Evolutionary conservation across 2,329 filamentous ascomycete species (phyloP), one percentile per base, ranked within the genome.

Genomic region (Pseudogymnoascus sp.): DNA sequence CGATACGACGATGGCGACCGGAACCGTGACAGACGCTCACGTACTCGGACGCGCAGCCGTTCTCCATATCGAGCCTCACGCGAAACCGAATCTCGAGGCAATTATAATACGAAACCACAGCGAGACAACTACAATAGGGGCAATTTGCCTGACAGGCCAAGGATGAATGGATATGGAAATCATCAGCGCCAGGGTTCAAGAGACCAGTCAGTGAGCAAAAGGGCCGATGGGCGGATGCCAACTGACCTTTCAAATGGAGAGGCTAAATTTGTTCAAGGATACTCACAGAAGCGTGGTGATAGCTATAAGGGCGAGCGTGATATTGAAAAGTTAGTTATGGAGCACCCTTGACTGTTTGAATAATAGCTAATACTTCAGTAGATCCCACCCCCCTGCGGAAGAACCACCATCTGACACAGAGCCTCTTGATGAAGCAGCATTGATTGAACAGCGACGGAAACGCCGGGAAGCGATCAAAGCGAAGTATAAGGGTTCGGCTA

Each of bases 361-460:
- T 18, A 57, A 31, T 34, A 34, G 21, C 26, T 34, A 34, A 57
- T 5, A 1, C 8, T 34, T 31, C 5, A 10, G 14, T 70, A 63
- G 67, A 73, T 68, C 72, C 73, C 66, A 68, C 69, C 65, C 67
- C 63, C 69, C 77, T 72, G 67, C 73, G 67, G 74, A 77, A 64
- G 79, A 83, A 63, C 63, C 65, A 54, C 66, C 79, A 76, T 39
- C 39, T 66, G 81, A 83, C 67, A 78, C 82, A 63, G 80, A 86
- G 69, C 80, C 83, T n/a, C 73, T 91, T 69, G 89, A 96, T 74
- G 90, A 96, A 77, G 89, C 89, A 66, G 87, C 89, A 68, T 82
- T 93, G 71, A 89, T 96, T 71, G 90, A 96, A 75, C 87, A 91
- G 71, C 89, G 93, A 63, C 88, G 92, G 29, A 91, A 89, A 73